Conservation (phyloP, 495 filamentous ascomycete species). For the Rostrohypoxylon terebratum region DNA sequence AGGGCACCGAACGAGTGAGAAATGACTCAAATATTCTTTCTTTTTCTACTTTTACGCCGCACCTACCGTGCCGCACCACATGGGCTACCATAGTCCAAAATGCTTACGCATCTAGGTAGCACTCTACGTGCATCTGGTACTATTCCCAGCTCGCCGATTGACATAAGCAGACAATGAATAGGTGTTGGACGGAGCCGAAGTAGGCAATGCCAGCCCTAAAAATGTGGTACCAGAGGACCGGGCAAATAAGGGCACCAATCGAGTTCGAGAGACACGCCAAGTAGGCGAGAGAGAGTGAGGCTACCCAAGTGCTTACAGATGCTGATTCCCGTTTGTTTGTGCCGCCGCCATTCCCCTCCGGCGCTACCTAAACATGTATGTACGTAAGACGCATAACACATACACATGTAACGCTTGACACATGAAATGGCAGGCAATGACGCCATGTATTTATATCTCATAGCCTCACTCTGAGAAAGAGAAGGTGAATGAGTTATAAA, state of each 20-base stretch:
- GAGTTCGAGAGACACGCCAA: neutral
- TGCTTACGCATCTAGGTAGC: neutral
- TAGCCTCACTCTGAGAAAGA: neutral
- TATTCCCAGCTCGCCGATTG: neutral
- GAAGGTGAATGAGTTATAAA: neutral
- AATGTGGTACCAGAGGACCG: neutral
- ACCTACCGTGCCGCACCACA: neutral
- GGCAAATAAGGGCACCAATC: neutral
- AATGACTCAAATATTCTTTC: neutral
- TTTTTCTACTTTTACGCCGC: neutral
- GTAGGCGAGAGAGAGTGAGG: neutral
- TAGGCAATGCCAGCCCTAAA: neutral
- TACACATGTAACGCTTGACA: neutral
- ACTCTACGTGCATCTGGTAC: neutral
- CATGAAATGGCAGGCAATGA: neutral
- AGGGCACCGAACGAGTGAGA: neutral
- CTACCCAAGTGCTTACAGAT: neutral
- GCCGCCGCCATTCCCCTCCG: conserved; percentile 8
- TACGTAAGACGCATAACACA: neutral
- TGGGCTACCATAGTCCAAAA: neutral
- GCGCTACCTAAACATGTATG: neutral
- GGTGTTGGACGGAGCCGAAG: neutral
- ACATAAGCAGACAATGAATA: neutral
- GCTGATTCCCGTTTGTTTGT: neutral
- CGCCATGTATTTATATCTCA: neutral